A percentile compares a stretch with the other conserved stretches of the same genome.
These are phyloP conservation scores for Firmiana major DNA, from an alignment of 345 rosid genomes.

Conservation along the genomic window DNA sequence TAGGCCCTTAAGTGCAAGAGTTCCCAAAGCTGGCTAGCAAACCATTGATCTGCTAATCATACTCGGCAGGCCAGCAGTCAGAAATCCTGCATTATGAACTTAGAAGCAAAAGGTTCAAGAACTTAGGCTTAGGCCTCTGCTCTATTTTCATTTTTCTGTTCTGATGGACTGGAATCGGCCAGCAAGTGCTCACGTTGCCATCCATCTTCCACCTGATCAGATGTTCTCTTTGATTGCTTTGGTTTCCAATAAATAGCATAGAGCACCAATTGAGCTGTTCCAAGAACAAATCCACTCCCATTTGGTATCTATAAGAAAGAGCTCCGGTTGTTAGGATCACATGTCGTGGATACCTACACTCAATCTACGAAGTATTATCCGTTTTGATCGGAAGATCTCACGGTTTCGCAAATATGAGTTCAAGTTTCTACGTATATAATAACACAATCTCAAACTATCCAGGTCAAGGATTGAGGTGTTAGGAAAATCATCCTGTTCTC, in stretches of 20 bases:
- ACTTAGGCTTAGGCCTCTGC: neutral
- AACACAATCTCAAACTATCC: too few species aligned
- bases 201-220: constrained; percentile 18
- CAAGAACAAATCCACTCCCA: constrained; percentile 49
- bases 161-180: neutral
- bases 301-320: constrained; percentile 43
- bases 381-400: too few species aligned
- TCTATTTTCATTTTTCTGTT: neutral
- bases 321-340: neutral
- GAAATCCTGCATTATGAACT: neutral
- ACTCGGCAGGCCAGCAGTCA: neutral
- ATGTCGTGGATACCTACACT: too few species aligned
- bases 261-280: constrained; percentile 42
- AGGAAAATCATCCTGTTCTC: too few species aligned
- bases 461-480: too few species aligned
- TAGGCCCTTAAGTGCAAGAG: neutral
- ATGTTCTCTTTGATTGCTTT: constrained; percentile 11
- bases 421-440: too few species aligned
- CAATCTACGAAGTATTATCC: too few species aligned
- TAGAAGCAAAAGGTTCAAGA: neutral
- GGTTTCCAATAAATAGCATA: constrained; percentile 49
- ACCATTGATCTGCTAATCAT: neutral
- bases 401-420: too few species aligned
- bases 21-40: too few species aligned
- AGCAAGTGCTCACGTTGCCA: constrained; percentile 25